phyloP scores from a whole-genome alignment of 129 eudicot genomes.

The Escallonia herrerae region DNA sequence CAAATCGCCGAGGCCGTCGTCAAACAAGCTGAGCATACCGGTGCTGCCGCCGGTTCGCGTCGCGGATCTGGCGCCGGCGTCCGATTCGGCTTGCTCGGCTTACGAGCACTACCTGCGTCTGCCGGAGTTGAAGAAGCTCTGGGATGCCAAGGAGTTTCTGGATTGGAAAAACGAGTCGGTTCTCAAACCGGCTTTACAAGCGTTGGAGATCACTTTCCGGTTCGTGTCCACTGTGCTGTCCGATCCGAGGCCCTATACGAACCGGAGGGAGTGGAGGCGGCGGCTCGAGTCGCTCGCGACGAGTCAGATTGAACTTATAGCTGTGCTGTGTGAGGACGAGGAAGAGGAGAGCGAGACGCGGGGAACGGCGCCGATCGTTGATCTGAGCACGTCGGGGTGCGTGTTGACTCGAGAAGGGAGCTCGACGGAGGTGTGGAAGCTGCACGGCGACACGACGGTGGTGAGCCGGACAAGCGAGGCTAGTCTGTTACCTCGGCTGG shows the following conservation, averaged over 20 bases:
- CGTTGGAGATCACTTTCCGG: constrained; percentile 46
- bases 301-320: constrained; percentile 53
- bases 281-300: constrained; percentile 52
- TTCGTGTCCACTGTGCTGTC: constrained; percentile 38
- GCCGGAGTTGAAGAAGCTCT: constrained; percentile 39
- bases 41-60: constrained; percentile 34
- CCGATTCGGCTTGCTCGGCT: constrained; percentile 35
- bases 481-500: constrained; percentile 75
- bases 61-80: constrained; percentile 31
- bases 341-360: constrained; percentile 22
- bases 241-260: constrained; percentile 66
- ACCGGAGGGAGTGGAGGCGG: constrained; percentile 66
- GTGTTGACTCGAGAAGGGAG: constrained; percentile 51
- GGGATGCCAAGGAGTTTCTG: constrained; percentile 25
- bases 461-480: constrained; percentile 69
- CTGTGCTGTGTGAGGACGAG: constrained; percentile 58
- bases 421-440: constrained; percentile 74
- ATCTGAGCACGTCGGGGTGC: constrained; percentile 31
- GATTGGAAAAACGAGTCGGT: constrained; percentile 38
- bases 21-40: constrained; percentile 28
- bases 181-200: constrained; percentile 45
- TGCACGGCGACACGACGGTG: constrained; percentile 35
- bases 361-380: constrained; percentile 41
- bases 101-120: constrained; percentile 40
- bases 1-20: constrained; percentile 52